These are phyloP conservation scores for Chytriomyces sp. DNA, from an alignment of 192 early-diverging fungal genomes.

Conservation along the genomic window DNA sequence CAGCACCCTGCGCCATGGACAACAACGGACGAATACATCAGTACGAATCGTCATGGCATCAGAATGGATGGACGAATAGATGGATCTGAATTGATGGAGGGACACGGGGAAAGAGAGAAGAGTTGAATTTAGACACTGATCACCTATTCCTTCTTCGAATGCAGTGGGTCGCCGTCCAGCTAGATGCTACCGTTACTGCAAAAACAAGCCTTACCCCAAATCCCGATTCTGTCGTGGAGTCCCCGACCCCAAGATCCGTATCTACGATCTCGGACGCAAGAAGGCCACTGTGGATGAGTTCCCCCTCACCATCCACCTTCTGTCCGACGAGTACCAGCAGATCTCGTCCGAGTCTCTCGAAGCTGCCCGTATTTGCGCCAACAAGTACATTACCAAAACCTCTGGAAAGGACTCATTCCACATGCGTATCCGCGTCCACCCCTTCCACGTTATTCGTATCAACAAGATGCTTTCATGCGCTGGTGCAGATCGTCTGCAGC, in stretches of 20 bases:
- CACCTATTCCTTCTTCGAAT: background rate
- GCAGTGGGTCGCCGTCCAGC: slow-evolving; percentile 97
- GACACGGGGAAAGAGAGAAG: background rate
- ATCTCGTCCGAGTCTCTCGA: slow-evolving; percentile 97
- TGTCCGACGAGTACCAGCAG: slow-evolving; percentile 98
- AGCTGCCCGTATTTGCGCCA: slow-evolving; percentile 95
- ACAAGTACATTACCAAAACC: slow-evolving; percentile 98
- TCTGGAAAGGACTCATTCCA: slow-evolving; percentile 99
- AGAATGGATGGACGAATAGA: background rate
- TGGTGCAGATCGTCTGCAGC: slow-evolving; percentile 97
- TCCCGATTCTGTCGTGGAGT: slow-evolving; percentile 99
- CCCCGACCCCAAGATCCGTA: slow-evolving; percentile 97
- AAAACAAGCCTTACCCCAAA: slow-evolving; percentile 99
- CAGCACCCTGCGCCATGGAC: background rate
- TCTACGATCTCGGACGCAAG: slow-evolving; percentile 97
- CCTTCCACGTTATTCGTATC: slow-evolving; percentile 98
- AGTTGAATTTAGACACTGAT: background rate
- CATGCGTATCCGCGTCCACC: slow-evolving; percentile 97
- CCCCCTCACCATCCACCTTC: slow-evolving; percentile 93
- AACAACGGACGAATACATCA: background rate
- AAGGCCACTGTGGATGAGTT: slow-evolving; percentile 98
- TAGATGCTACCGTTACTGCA: slow-evolving; percentile 98
- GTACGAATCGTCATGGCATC: background rate
- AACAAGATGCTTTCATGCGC: slow-evolving; percentile 99
- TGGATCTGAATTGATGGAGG: background rate